Conservation (phyloP, 2,329 filamentous ascomycete genomes). For the Hymenotorrendiella dingleyae region DNA sequence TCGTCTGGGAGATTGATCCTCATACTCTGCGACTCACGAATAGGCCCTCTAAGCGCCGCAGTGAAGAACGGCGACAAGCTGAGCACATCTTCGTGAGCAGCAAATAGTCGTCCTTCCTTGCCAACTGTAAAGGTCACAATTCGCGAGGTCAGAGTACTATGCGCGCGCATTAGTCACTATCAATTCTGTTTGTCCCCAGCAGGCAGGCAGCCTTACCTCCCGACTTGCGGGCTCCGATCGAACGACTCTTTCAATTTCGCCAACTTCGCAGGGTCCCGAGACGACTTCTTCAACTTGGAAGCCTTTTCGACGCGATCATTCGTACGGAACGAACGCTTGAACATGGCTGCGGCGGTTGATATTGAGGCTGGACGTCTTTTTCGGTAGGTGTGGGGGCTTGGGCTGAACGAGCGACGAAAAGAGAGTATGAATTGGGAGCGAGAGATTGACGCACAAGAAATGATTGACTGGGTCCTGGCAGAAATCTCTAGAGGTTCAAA, state of each 20-base stretch:
- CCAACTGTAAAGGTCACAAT: conserved; percentile 79
- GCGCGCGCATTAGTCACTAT: conserved; percentile 10
- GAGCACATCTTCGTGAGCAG: conserved; percentile 83
- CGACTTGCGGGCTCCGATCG: conserved; percentile 47
- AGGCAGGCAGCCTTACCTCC: conserved; percentile 34
- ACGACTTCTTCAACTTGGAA: conserved; percentile 73
- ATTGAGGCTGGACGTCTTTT: conserved; percentile 15
- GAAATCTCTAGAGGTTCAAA: conserved; percentile 32
- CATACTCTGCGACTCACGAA: conserved; percentile 55
- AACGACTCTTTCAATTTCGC: conserved; percentile 82
- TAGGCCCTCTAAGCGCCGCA: conserved; percentile 55
- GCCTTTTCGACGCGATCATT: conserved; percentile 86
- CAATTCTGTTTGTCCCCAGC: conserved; percentile 10
- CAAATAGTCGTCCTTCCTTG: conserved; percentile 79
- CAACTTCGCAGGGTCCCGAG: conserved; percentile 72
- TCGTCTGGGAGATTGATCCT: conserved; percentile 77
- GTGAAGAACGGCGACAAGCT: conserved; percentile 74
- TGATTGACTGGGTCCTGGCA: conserved; percentile 34
- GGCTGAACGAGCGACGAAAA: conserved; percentile 31
- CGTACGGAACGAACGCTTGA: conserved; percentile 84
- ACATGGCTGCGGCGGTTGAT: conserved; percentile 55
- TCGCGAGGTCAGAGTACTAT: conserved; percentile 53
- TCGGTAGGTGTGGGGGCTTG: conserved; percentile 19
- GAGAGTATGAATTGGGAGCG: conserved; percentile 23
- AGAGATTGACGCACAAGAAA: conserved; percentile 32